Conservation (phyloP, 768 basidiomycete genomes). For the Russula vinacea region DNA sequence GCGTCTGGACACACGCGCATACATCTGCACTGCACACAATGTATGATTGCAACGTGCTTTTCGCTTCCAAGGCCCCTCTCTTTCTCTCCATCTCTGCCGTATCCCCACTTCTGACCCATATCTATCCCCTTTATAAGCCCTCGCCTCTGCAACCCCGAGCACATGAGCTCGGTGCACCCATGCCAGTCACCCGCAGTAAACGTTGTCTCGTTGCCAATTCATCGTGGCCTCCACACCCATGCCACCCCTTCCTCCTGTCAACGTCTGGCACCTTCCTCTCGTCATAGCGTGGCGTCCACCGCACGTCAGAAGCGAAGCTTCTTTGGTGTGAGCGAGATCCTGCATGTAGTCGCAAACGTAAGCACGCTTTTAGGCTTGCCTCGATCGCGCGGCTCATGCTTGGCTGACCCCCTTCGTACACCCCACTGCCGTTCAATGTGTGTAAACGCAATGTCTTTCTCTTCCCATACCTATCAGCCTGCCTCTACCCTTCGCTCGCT, state of each 20-base stretch:
- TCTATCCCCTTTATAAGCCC: constrained; percentile 3
- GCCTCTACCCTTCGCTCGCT: constrained; percentile 75
- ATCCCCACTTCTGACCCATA: not conserved
- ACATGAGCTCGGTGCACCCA: constrained; percentile 21
- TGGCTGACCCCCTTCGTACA: constrained; percentile 27
- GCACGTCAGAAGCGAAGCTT: constrained; percentile 67
- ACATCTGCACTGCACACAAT: constrained; percentile 8
- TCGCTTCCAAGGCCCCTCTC: not conserved
- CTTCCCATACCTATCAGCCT: constrained; percentile 47
- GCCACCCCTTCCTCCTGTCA: constrained; percentile 22
- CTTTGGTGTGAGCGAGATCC: constrained; percentile 77
- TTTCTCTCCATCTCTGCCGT: constrained; percentile 1
- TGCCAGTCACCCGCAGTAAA: constrained; percentile 16
- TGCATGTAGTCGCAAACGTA: constrained; percentile 73
- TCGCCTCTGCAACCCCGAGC: constrained; percentile 9
- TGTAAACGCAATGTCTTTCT: constrained; percentile 25
- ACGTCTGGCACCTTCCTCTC: constrained; percentile 12
- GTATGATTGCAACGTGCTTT: not conserved
- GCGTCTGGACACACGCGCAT: constrained; percentile 6
- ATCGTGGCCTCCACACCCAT: constrained; percentile 28
- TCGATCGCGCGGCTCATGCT: constrained; percentile 21
- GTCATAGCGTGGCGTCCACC: constrained; percentile 34
- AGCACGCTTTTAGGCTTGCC: constrained; percentile 32
- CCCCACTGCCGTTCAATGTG: constrained; percentile 14
- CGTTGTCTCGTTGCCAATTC: constrained; percentile 18